These are phyloP conservation scores for Lactifluus pinguis DNA, from an alignment of 768 basidiomycete genomes.

Conservation along the genomic window DNA sequence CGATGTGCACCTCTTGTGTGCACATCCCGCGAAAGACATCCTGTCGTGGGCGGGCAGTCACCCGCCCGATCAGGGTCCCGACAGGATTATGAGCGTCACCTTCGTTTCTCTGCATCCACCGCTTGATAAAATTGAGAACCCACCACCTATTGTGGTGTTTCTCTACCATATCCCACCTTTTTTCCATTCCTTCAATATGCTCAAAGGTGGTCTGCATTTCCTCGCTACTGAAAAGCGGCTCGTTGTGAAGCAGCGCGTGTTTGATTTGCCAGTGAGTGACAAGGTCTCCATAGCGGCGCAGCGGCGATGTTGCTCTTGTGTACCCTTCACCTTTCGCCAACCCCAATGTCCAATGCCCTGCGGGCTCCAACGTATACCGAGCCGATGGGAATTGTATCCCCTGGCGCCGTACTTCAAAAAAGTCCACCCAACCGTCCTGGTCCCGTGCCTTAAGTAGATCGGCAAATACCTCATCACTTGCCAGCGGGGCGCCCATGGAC, in stretches of 20 bases:
- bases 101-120: constrained; percentile 27
- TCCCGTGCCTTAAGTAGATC: constrained; percentile 43
- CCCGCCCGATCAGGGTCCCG: constrained; percentile 22
- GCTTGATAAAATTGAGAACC: constrained; percentile 32
- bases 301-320: constrained; percentile 71
- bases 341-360: constrained; percentile 60
- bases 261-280: constrained; percentile 93
- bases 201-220: constrained; percentile 38
- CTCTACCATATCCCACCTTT: constrained; percentile 25
- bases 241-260: constrained; percentile 43
- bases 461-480: constrained; percentile 30
- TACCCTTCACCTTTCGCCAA: constrained; percentile 74
- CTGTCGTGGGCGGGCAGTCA: constrained; percentile 19
- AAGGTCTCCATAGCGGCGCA: constrained; percentile 78
- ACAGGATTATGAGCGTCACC: constrained; percentile 24
- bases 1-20: constrained; percentile 22
- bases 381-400: constrained; percentile 31
- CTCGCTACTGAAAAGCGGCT: constrained; percentile 36
- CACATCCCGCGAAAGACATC: constrained; percentile 5
- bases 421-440: constrained; percentile 36
- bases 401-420: constrained; percentile 27
- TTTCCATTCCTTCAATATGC: constrained; percentile 32
- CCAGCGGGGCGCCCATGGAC: constrained; percentile 26
- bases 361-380: constrained; percentile 43
- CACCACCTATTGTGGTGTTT: constrained; percentile 31